Evolutionary conservation across 1,284 basidiomycete species (phyloP).

Genomic region (Tranzscheliella williamsii): DNA sequence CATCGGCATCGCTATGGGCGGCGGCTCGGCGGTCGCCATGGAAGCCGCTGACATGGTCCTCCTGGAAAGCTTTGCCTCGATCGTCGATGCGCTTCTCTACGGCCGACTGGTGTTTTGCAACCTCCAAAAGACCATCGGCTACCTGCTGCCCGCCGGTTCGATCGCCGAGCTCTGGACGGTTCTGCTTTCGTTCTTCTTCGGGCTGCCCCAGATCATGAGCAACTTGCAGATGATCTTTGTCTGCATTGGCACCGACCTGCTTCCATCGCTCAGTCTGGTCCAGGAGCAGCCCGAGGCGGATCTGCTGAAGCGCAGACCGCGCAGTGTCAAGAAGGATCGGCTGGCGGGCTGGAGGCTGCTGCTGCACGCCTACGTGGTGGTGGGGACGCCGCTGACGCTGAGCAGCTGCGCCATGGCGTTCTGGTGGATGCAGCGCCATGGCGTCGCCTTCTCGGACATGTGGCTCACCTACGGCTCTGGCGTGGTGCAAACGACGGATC

Average conservation of each 20-base stretch:
- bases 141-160: slow-evolving; percentile 61
- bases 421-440: slow-evolving; percentile 63
- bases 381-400: slow-evolving; percentile 67
- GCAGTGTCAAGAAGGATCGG: slow-evolving; percentile 67
- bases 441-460: slow-evolving; percentile 61
- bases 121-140: slow-evolving; percentile 65
- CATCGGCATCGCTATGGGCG: slow-evolving; percentile 65
- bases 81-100: slow-evolving; percentile 44
- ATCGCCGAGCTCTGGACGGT: slow-evolving; percentile 74
- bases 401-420: slow-evolving; percentile 64
- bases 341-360: slow-evolving; percentile 66
- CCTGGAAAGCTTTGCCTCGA: slow-evolving; percentile 44
- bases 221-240: no score
- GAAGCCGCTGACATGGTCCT: slow-evolving; percentile 56
- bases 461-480: slow-evolving; percentile 65
- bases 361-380: slow-evolving; percentile 70
- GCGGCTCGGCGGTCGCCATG: slow-evolving; percentile 62
- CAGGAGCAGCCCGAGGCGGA: no score
- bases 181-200: slow-evolving; percentile 66
- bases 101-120: slow-evolving; percentile 74
- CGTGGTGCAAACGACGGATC: slow-evolving; percentile 61
- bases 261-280: no score
- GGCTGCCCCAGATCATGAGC: slow-evolving; percentile 61
- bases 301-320: no score
- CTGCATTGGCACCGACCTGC: slow-evolving; percentile 55